Percentiles rank a stretch among this genome's conserved stretches.
Evolutionary conservation across 129 eudicot genomes (phyloP).

Genomic region (Centrapalus pauciflorus): DNA sequence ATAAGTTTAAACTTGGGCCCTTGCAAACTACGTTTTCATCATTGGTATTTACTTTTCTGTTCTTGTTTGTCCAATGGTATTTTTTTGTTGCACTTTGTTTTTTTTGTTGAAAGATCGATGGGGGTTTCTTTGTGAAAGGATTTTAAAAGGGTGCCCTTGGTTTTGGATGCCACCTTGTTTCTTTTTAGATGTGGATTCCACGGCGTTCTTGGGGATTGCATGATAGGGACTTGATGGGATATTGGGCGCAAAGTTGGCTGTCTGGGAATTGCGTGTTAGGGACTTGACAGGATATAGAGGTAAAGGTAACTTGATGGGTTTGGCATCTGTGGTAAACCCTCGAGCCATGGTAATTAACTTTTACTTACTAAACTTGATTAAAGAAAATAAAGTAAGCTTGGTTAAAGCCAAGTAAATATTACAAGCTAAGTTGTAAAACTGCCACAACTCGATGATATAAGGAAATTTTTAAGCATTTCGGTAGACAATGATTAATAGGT

Average conservation of each 20-base stretch:
- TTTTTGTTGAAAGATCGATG: constrained; percentile 22
- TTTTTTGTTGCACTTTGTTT: background rate
- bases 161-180: constrained; percentile 41
- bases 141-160: constrained; percentile 28
- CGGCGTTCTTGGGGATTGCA: constrained; percentile 60
- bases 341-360: constrained; percentile 30
- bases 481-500: background rate
- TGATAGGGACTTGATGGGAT: constrained; percentile 57
- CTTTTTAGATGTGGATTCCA: constrained; percentile 60
- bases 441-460: background rate
- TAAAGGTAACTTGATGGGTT: constrained; percentile 33
- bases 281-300: constrained; percentile 26
- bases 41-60: background rate
- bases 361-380: constrained; percentile 4
- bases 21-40: background rate
- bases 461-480: background rate
- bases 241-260: constrained; percentile 49
- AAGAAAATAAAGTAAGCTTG: background rate
- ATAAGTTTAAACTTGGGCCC: background rate
- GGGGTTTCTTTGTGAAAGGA: constrained; percentile 27
- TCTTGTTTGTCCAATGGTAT: background rate
- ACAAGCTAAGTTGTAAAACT: background rate
- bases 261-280: constrained; percentile 33
- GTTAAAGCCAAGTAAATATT: background rate
- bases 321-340: constrained; percentile 33